Conservation (phyloP, 73 alveolate species). For the Durusdinium trenchii region DNA sequence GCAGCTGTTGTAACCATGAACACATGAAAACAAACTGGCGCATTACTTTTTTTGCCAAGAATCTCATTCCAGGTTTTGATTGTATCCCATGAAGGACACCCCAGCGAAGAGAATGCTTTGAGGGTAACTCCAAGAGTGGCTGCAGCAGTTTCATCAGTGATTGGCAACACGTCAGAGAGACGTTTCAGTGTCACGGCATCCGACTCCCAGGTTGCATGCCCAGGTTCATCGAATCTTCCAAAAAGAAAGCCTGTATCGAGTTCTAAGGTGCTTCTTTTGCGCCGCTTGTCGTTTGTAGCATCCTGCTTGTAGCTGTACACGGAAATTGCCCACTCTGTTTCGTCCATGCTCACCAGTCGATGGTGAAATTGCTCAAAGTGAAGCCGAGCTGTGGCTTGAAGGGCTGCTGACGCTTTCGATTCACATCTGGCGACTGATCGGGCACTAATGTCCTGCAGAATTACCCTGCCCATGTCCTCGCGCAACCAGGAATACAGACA, state of each 20-base stretch:
- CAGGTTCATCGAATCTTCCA: too few species aligned
- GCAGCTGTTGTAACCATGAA: too few species aligned
- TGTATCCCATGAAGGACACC: conserved; percentile 3
- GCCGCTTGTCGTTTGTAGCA: neutral
- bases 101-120: conserved; percentile 25
- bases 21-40: too few species aligned
- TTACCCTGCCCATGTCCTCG: neutral
- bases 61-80: neutral
- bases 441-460: neutral
- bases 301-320: conserved; percentile 7
- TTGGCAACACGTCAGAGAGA: neutral
- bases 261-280: neutral
- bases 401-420: neutral
- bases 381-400: neutral
- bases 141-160: conserved; percentile 7
- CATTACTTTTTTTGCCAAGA: too few species aligned
- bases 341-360: neutral
- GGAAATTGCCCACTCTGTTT: neutral
- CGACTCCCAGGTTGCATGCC: neutral
- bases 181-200: neutral
- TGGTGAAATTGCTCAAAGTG: neutral
- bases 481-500: too few species aligned
- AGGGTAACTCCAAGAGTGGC: conserved; percentile 2
- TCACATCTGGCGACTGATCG: neutral
- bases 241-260: neutral